A percentile compares a stretch with the other conserved stretches of the same genome.
Conservation (phyloP, 2,329 filamentous ascomycete genomes). For the Fusarium setosum region DNA sequence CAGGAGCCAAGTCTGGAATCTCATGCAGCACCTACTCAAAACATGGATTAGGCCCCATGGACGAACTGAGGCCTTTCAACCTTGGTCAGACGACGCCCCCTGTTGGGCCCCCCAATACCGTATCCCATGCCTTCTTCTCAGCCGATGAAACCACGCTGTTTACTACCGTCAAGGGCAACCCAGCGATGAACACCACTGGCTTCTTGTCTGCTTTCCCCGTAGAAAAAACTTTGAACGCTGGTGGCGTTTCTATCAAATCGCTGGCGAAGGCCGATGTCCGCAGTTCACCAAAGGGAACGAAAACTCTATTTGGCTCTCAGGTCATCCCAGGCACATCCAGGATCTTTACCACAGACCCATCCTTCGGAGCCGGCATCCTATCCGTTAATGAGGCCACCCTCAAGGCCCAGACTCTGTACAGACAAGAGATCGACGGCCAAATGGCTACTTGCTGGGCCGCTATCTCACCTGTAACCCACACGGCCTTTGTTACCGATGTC, state of each 20-base stretch:
- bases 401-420: slow-evolving; percentile 48
- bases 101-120: slow-evolving; percentile 65
- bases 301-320: slow-evolving; percentile 66
- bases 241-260: not conserved
- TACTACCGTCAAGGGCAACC: slow-evolving; percentile 71
- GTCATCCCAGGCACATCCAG: slow-evolving; percentile 55
- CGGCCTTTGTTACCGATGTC: slow-evolving; percentile 70
- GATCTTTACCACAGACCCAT: slow-evolving; percentile 67
- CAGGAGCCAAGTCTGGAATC: slow-evolving; percentile 57
- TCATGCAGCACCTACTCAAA: slow-evolving; percentile 54
- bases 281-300: slow-evolving; percentile 62
- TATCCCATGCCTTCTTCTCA: slow-evolving; percentile 71
- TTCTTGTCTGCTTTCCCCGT: slow-evolving; percentile 66
- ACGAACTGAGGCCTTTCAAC: slow-evolving; percentile 58
- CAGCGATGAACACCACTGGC: slow-evolving; percentile 63
- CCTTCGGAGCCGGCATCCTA: slow-evolving; percentile 66
- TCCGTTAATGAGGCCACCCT: slow-evolving; percentile 49
- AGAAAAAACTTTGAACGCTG: not conserved
- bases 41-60: slow-evolving; percentile 55
- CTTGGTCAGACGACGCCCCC: slow-evolving; percentile 69
- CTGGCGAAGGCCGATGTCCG: slow-evolving; percentile 44
- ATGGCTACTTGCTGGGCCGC: slow-evolving; percentile 68
- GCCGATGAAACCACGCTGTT: slow-evolving; percentile 62
- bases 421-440: slow-evolving; percentile 59
- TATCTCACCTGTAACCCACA: slow-evolving; percentile 58